Evolutionary conservation across 176 grass and related monocot genomes (phyloP).

Genomic region (Juncus inflexus): DNA sequence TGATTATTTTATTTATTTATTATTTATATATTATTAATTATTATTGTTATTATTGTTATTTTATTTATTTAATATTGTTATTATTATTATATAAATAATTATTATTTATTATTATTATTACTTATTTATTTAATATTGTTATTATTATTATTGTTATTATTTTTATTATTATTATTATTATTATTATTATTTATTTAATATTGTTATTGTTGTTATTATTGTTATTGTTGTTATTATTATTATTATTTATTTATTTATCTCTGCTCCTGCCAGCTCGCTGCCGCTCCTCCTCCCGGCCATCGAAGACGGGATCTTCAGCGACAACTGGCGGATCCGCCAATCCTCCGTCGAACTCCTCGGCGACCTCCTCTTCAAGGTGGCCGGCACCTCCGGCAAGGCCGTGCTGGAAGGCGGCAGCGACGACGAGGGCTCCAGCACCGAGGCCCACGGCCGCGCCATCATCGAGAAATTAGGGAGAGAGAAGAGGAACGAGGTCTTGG

Average conservation of each 20-base stretch:
- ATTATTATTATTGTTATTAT: too few species aligned
- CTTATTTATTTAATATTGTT: too few species aligned
- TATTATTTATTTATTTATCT: too few species aligned
- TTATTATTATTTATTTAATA: too few species aligned
- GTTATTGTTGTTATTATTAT: too few species aligned
- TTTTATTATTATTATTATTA: too few species aligned
- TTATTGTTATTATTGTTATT: slow-evolving; percentile 31
- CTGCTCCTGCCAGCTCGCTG: slow-evolving; percentile 49
- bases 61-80: too few species aligned
- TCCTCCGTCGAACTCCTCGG: slow-evolving; percentile 96
- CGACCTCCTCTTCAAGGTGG: slow-evolving; percentile 97
- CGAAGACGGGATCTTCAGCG: slow-evolving; percentile 95
- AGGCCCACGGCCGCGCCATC: slow-evolving; percentile 95
- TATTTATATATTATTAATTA: too few species aligned
- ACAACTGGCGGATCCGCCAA: slow-evolving; percentile 94
- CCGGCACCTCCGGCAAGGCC: slow-evolving; percentile 96
- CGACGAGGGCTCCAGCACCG: slow-evolving; percentile 98
- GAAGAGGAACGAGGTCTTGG: slow-evolving; percentile 94
- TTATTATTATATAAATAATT: too few species aligned
- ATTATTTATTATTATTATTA: too few species aligned
- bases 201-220: too few species aligned
- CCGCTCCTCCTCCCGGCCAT: slow-evolving; percentile 89
- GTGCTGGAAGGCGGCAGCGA: slow-evolving; percentile 96
- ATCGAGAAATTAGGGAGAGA: slow-evolving; percentile 86
- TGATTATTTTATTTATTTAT: slow-evolving; percentile 17